Conservation (phyloP, 1,284 basidiomycete genomes). For the Ceratobasidium sp. region DNA sequence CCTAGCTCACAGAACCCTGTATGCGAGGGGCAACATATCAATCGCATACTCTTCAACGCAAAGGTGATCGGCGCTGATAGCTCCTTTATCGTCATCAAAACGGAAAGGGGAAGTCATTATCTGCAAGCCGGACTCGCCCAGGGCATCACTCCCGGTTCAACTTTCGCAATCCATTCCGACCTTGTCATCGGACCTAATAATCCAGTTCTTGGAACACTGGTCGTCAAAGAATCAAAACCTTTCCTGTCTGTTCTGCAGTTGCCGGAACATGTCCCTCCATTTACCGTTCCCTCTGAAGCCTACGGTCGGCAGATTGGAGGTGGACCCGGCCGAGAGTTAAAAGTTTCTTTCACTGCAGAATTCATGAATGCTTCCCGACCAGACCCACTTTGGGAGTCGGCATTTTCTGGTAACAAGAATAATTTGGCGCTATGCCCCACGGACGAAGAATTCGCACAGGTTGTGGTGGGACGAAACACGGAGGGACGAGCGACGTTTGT, state of each 20-base stretch:
- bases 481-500: too few species aligned
- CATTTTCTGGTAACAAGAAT: neutral
- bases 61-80: neutral
- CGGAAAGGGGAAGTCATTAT: neutral
- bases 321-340: neutral
- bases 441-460: neutral
- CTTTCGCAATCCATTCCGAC: neutral
- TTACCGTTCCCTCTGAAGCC: neutral
- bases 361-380: neutral
- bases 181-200: neutral
- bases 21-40: neutral
- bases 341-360: neutral
- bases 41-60: conserved; percentile 8
- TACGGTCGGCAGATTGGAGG: neutral
- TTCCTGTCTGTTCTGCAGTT: neutral
- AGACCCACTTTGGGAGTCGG: neutral
- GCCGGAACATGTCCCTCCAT: neutral
- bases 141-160: neutral
- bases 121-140: conserved; percentile 1
- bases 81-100: neutral
- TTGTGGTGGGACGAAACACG: neutral
- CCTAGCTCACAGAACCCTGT: neutral
- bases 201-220: neutral
- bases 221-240: neutral
- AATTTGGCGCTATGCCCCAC: neutral